phyloP scores from a whole-genome alignment of 129 eudicot species.

The Flaveria robusta region DNA sequence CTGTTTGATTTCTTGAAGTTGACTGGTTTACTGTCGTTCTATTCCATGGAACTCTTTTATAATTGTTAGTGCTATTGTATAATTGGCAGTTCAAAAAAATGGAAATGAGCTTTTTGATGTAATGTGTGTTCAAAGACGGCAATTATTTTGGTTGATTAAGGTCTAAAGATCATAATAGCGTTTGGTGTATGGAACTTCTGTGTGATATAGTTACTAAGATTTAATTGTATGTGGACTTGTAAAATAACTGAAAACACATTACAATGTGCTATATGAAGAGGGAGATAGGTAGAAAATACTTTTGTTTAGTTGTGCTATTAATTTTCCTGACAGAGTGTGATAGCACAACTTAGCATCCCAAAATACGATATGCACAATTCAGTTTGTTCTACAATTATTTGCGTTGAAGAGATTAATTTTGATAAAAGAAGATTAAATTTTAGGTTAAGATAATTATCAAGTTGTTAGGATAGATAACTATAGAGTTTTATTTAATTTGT shows the following conservation, averaged over 20 bases:
- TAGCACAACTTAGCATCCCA: not conserved
- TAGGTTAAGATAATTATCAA: too few species aligned
- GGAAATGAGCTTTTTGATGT: slow-evolving; percentile 6
- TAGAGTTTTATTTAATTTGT: too few species aligned
- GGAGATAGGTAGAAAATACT: not conserved
- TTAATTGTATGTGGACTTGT: not conserved
- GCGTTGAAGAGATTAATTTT: too few species aligned
- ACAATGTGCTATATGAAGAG: not conserved
- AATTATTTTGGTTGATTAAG: slow-evolving; percentile 5
- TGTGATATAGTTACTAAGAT: not conserved
- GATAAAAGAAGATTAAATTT: too few species aligned
- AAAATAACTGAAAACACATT: not conserved
- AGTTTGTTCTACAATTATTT: too few species aligned
- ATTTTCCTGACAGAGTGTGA: slow-evolving; percentile 1
- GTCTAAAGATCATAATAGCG: not conserved
- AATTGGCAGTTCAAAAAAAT: not conserved
- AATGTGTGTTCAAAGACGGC: slow-evolving; percentile 1
- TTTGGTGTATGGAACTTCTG: not conserved
- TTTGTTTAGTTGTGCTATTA: slow-evolving; percentile 10
- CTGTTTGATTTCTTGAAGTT: not conserved
- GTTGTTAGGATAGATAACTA: too few species aligned
- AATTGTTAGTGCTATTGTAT: not conserved
- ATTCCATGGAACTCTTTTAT: not conserved
- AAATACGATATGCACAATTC: not conserved
- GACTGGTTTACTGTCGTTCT: not conserved